Percentiles rank a stretch among this genome's conserved stretches.
Conservation (phyloP, 129 eudicot species). For the Smallanthus sonchifolius region DNA sequence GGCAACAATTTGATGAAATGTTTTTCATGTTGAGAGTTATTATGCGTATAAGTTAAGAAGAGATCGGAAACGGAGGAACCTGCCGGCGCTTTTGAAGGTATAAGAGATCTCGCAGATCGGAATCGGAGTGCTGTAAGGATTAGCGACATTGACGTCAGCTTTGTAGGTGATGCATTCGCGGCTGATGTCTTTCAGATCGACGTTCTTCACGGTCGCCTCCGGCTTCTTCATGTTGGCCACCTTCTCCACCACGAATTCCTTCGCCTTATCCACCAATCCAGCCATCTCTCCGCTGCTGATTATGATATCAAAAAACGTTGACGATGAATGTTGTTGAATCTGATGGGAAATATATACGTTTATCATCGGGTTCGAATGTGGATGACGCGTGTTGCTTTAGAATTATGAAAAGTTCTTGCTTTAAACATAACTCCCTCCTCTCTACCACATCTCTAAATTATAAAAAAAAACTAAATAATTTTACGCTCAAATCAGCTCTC, state of each 20-base stretch:
- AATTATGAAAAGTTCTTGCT: too few relatives aligned
- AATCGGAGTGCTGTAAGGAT: conserved; percentile 58
- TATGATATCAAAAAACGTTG: neutral
- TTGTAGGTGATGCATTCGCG: conserved; percentile 51
- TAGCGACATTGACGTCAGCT: conserved; percentile 56
- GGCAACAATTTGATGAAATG: neutral
- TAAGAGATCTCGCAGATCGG: conserved; percentile 74
- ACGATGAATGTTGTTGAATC: neutral
- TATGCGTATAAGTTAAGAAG: neutral
- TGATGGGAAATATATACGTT: neutral
- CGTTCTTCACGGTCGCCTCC: conserved; percentile 57
- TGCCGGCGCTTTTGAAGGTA: conserved; percentile 62
- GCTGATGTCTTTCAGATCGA: conserved; percentile 57
- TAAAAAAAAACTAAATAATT: too few relatives aligned
- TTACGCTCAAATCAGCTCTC: too few relatives aligned
- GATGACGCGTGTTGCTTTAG: too few relatives aligned
- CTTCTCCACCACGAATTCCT: conserved; percentile 68
- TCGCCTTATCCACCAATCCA: conserved; percentile 61
- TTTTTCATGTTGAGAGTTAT: neutral
- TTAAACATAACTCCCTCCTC: too few relatives aligned
- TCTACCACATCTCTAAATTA: too few relatives aligned
- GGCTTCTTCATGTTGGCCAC: conserved; percentile 65
- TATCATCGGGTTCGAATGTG: neutral
- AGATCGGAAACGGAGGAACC: conserved; percentile 19
- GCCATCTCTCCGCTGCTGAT: conserved; percentile 23